Evolutionary conservation across 495 filamentous ascomycete genomes (phyloP), one percentile per base, ranked within the genome.

Genomic region (Alectoria sarmentosa): DNA sequence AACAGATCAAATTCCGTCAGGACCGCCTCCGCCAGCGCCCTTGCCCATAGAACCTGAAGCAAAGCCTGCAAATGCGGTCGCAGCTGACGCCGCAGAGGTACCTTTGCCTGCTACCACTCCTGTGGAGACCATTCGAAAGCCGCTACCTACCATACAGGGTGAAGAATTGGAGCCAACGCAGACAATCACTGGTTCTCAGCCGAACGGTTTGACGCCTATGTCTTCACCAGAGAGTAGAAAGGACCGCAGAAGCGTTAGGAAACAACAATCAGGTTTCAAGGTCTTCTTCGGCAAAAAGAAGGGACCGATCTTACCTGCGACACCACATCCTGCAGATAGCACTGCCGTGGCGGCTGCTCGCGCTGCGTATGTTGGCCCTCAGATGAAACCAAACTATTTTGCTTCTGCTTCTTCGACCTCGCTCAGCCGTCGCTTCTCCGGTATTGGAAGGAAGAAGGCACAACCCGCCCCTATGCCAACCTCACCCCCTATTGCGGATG

Each of bases 281-380:
- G 74, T 70, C 58, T 76, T 83, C 70, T 83, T 83, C 65, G 74
- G 73, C 36, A 81, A 79, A 71, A 79, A 79, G 70, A 79, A 77
- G 72, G 58, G 56, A 17, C 61, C 74, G 75, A 17, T 66, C 30
- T 30, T 46, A 58, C 46, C 60, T 36, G 56, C 67, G 11, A 28
- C 64, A 37, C 37, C 66, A 49, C 44, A 41, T 17, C 64, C 69
- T 54, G 36, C 60, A n/a, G 63, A 66, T 32, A 64, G 60, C 54
- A 41, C 61, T 64, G 75, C 77, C 56, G 78, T 82, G 61, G 80
- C 80, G 26, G 79, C 78, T 65, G 80, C 80, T 30, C 80, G 80
- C 60, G 80, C 80, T 37, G 81, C 81, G 13, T 75, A 82, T 28
- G 76, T 78, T 41, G 76, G 65, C 21, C 60, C 65, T 49, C 36